phyloP scores from a whole-genome alignment of 306 rosid species.

The Betula pendula region DNA sequence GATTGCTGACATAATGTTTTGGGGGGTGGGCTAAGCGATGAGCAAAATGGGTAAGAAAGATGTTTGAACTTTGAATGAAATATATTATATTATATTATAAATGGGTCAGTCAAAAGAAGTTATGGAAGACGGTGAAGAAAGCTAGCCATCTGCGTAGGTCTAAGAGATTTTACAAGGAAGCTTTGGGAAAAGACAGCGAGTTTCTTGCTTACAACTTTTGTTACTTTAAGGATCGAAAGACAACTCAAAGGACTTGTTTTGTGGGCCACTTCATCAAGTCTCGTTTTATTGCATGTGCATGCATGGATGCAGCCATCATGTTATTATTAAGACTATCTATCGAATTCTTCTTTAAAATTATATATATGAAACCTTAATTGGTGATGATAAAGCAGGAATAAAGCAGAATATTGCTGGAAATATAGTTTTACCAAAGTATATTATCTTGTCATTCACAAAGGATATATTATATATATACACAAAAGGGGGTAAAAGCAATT shows the following conservation, averaged over 20 bases:
- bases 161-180: slow-evolving; percentile 44
- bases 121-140: slow-evolving; percentile 60
- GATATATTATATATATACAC: no score
- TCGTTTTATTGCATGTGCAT: slow-evolving; percentile 16
- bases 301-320: slow-evolving; percentile 22
- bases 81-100: no score
- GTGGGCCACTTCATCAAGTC: slow-evolving; percentile 41
- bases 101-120: slow-evolving; percentile 82
- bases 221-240: slow-evolving; percentile 85
- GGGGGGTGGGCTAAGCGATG: no score
- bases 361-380: slow-evolving; percentile 25
- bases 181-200: slow-evolving; percentile 65
- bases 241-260: slow-evolving; percentile 44
- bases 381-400: slow-evolving; percentile 34
- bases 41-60: slow-evolving; percentile 55
- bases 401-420: slow-evolving; percentile 49
- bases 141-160: slow-evolving; percentile 53
- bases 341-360: background rate
- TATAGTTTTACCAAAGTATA: slow-evolving; percentile 49
- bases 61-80: slow-evolving; percentile 47
- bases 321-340: background rate
- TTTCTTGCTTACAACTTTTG: slow-evolving; percentile 61
- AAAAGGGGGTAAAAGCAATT: slow-evolving; percentile 34
- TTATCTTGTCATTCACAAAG: slow-evolving; percentile 43
- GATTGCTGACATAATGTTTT: slow-evolving; percentile 25